Evolutionary conservation across 306 rosid species (phyloP).

Genomic region (Castanea mollissima): DNA sequence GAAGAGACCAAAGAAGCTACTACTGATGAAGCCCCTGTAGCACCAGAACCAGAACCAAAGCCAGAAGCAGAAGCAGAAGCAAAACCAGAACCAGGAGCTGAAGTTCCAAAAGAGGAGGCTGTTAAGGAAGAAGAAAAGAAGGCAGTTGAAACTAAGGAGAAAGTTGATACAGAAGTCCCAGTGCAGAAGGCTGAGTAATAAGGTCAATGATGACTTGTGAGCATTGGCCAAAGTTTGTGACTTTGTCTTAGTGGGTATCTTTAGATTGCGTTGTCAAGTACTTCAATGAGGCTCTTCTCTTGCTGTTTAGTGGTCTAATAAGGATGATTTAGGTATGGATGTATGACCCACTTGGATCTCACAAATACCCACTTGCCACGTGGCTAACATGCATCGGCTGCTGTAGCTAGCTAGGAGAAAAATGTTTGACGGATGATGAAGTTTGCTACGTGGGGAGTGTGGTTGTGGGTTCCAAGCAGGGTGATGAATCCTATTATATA

Average conservation of each 20-base stretch:
- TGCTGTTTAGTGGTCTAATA: slow-evolving; percentile 21
- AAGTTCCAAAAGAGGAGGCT: slow-evolving; percentile 26
- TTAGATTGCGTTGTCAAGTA: slow-evolving; percentile 19
- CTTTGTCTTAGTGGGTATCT: slow-evolving; percentile 12
- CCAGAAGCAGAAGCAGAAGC: slow-evolving; percentile 19
- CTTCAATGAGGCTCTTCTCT: slow-evolving; percentile 11
- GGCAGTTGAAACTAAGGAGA: slow-evolving; percentile 30
- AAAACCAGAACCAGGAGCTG: slow-evolving; percentile 5
- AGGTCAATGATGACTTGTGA: not conserved
- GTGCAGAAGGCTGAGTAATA: slow-evolving; percentile 35
- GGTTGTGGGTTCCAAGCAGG: slow-evolving; percentile 8
- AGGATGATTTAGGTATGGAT: slow-evolving; percentile 10
- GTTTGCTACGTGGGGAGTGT: not conserved
- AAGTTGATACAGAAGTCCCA: slow-evolving; percentile 23
- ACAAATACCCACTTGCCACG: slow-evolving; percentile 21
- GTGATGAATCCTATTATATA: slow-evolving; percentile 7
- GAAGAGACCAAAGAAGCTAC: slow-evolving; percentile 40
- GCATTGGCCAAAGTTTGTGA: not conserved
- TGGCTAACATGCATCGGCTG: slow-evolving; percentile 14
- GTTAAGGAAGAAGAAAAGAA: slow-evolving; percentile 33
- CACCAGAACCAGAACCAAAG: slow-evolving; percentile 8
- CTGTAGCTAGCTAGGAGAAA: not conserved
- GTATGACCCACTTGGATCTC: slow-evolving; percentile 7
- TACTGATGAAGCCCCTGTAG: slow-evolving; percentile 20
- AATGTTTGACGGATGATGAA: not conserved